A percentile compares a stretch with the other conserved stretches of the same genome.
phyloP scores from a whole-genome alignment of 2,329 filamentous ascomycete species.

The Rhynchosporium graminicola region DNA sequence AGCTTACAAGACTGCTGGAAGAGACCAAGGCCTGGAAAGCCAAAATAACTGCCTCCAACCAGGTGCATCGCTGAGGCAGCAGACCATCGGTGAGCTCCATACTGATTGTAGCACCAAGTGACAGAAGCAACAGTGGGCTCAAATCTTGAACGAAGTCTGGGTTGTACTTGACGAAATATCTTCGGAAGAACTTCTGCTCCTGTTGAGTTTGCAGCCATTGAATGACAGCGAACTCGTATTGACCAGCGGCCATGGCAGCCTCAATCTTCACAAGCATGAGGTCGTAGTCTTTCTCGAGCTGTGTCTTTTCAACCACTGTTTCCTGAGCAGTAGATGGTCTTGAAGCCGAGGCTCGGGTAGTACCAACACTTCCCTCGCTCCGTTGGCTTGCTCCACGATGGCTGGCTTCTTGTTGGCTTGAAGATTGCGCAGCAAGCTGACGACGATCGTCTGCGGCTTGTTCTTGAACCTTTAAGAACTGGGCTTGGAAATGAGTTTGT shows the following conservation, averaged over 20 bases:
- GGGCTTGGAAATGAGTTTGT: conserved; percentile 68
- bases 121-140: conserved; percentile 62
- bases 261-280: conserved; percentile 61
- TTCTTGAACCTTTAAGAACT: conserved; percentile 59
- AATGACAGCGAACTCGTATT: conserved; percentile 63
- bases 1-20: conserved; percentile 40
- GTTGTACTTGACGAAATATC: conserved; percentile 53
- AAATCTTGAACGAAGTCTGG: conserved; percentile 56
- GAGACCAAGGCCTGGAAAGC: conserved; percentile 45
- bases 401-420: conserved; percentile 15
- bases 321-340: conserved; percentile 26
- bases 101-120: conserved; percentile 64
- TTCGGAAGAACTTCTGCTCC: conserved; percentile 63
- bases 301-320: conserved; percentile 45
- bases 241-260: conserved; percentile 59
- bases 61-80: conserved; percentile 57
- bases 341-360: conserved; percentile 23
- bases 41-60: conserved; percentile 61
- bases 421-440: conserved; percentile 14
- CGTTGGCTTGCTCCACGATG: conserved; percentile 13
- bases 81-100: conserved; percentile 55
- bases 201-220: conserved; percentile 66
- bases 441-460: conserved; percentile 48
- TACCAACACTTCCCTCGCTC: conserved; percentile 12
- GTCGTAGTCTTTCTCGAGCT: conserved; percentile 56